Evolutionary conservation across 2,329 filamentous ascomycete species (phyloP), one percentile per base, ranked within the genome.

Genomic region (Beauveria sp.): DNA sequence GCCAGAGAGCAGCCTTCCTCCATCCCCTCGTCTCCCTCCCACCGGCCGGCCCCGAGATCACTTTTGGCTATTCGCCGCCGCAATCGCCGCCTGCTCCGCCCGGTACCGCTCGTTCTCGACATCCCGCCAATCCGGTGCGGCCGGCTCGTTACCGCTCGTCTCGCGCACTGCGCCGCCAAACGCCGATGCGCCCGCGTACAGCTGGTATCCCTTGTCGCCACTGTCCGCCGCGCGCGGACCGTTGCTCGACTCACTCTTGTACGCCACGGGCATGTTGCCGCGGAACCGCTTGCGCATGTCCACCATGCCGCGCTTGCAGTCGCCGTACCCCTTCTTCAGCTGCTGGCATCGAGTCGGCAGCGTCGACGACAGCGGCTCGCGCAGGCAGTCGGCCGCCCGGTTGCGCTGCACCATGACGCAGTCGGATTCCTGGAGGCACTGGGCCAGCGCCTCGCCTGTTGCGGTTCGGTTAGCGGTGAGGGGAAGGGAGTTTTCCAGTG

Each of bases 211-310:
- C 59, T 79, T 76, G 64, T 79, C 80, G 12, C 90, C 86, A 61
- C 84, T 74, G 57, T 52, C 50, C 22, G 34, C 46, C 18, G 59
- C 43, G 26, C 41, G 48, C n/a, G 53, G 52, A 8, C 54, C 59
- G 37, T 56, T 57, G 66, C 87, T 80, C 70, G 86, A 81, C 68
- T 86, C 77, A 62, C 80, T 76, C 70, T 78, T 80, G 66, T 88
- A 84, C 26, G 85, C 81, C 66, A 96, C 87, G 59, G 94, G 92
- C 73, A 91, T 85, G 78, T 97, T 97, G 62, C 94, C 94, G 61
- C 94, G 85, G 77, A 99, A 97, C 40, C 94, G 89, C 79, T 97
- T 97, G 73, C 94, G 90, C 94, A 99, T 99, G 74, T 99, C 94
- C 68, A 97, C 89, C 85, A 96, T 86, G 66, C 94, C 94, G 66